Conservation (phyloP, 179 eudicot genomes). For the Vitellaria paradoxa region DNA sequence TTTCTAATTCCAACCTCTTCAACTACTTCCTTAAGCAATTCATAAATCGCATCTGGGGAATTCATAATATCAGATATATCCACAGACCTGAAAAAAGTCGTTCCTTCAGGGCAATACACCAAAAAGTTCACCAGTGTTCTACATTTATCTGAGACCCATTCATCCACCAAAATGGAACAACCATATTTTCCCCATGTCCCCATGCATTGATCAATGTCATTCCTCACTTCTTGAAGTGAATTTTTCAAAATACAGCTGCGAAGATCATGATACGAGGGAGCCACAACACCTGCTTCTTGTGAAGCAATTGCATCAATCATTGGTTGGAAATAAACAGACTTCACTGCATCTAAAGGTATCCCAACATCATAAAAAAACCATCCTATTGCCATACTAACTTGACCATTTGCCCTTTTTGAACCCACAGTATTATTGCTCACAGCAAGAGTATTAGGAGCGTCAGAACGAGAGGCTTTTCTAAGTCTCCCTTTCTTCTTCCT, state of each 20-base stretch:
- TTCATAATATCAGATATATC: conserved; percentile 54
- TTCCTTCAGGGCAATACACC: conserved; percentile 73
- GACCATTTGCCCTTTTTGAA: conserved; percentile 38
- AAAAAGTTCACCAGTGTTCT: conserved; percentile 52
- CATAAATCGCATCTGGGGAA: conserved; percentile 51
- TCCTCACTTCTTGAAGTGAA: conserved; percentile 71
- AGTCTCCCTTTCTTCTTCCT: conserved; percentile 71
- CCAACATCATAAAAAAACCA: conserved; percentile 76
- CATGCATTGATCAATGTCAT: conserved; percentile 55
- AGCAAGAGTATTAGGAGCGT: conserved; percentile 15
- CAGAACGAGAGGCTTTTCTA: conserved; percentile 31
- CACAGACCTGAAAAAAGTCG: conserved; percentile 63
- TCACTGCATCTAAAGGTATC: conserved; percentile 63
- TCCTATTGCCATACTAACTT: conserved; percentile 69
- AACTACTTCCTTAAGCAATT: conserved; percentile 61
- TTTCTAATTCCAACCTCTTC: conserved; percentile 76
- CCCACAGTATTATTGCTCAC: conserved; percentile 21
- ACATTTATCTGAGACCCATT: conserved; percentile 53
- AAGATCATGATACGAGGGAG: conserved; percentile 77
- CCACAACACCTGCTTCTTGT: conserved; percentile 49
- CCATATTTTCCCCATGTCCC: conserved; percentile 67
- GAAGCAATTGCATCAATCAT: conserved; percentile 87
- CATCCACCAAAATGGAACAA: conserved; percentile 82
- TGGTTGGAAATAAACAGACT: conserved; percentile 78
- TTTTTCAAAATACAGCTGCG: conserved; percentile 72